A percentile compares a stretch with the other conserved stretches of the same genome.
Evolutionary conservation across 139 green algal species (phyloP).

Genomic region (Micromonas pusilla): DNA sequence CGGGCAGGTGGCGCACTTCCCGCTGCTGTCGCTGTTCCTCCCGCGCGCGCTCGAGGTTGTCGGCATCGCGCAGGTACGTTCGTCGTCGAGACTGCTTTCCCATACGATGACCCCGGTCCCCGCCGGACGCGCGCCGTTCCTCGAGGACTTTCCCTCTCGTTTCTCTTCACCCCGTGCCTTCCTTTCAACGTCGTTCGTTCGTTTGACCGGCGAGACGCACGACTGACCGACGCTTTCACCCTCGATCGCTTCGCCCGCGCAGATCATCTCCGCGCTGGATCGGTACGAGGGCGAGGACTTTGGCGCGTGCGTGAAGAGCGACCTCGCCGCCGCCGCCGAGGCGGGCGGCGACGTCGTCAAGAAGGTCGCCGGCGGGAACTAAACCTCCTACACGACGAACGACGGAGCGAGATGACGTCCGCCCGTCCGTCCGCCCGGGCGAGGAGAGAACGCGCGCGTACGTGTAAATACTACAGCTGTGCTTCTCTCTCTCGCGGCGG

Average conservation of each 20-base stretch:
- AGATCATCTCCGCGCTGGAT: too few relatives aligned
- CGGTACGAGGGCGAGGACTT: not conserved
- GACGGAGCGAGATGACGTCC: too few relatives aligned
- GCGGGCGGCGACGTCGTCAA: not conserved
- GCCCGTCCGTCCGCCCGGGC: not conserved
- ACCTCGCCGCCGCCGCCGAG: not conserved
- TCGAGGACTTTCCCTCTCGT: too few relatives aligned
- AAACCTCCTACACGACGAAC: too few relatives aligned
- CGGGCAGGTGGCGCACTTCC: not conserved
- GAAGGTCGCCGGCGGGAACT: conserved; percentile 16
- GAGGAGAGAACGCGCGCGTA: not conserved
- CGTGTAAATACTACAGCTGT: not conserved
- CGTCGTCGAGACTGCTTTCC: too few relatives aligned
- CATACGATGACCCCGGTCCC: too few relatives aligned
- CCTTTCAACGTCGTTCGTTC: too few relatives aligned
- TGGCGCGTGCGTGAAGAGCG: not conserved
- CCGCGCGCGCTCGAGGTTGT: not conserved
- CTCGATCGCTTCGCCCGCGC: too few relatives aligned
- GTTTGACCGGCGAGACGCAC: too few relatives aligned
- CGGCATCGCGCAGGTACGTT: not conserved
- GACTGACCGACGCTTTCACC: too few relatives aligned
- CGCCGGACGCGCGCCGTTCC: too few relatives aligned
- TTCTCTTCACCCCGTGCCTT: too few relatives aligned
- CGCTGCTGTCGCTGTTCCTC: not conserved
- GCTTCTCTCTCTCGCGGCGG: not conserved